A percentile compares a stretch with the other conserved stretches of the same genome.
Evolutionary conservation across 2,329 filamentous ascomycete genomes (phyloP).

Genomic region (Fusarium continuum): DNA sequence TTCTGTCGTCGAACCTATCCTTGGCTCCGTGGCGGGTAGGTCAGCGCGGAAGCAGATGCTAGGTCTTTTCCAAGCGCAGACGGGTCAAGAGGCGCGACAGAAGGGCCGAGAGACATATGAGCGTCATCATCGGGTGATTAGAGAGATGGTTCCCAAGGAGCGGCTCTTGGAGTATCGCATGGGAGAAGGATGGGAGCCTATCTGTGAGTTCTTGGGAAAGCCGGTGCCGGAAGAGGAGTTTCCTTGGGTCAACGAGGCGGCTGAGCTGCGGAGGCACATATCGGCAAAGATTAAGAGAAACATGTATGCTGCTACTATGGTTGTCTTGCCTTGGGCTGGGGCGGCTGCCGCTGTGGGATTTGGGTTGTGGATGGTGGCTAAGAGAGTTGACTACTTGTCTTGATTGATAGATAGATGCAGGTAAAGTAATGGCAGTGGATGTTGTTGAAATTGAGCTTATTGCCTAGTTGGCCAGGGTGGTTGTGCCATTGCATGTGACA

Average conservation of each 20-base stretch:
- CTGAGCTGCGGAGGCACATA: constrained; percentile 23
- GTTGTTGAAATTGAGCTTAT: neutral
- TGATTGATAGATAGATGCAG: neutral
- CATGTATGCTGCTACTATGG: neutral
- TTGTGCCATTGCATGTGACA: neutral
- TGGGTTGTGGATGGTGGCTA: constrained; percentile 17
- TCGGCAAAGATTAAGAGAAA: constrained; percentile 17
- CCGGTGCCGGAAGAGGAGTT: constrained; percentile 45
- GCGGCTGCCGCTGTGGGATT: constrained; percentile 11
- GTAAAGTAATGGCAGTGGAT: neutral
- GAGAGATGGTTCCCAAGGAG: constrained; percentile 39
- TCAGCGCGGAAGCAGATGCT: constrained; percentile 42
- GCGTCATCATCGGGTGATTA: constrained; percentile 43
- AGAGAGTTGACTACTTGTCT: neutral
- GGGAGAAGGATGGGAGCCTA: constrained; percentile 49
- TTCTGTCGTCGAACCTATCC: constrained; percentile 41
- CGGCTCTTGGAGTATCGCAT: constrained; percentile 47
- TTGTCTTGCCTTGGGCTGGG: constrained; percentile 32
- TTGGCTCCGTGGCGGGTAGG: constrained; percentile 45
- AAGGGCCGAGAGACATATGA: constrained; percentile 42
- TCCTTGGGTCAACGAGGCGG: constrained; percentile 46
- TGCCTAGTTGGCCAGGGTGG: neutral
- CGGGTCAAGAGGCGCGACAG: constrained; percentile 32
- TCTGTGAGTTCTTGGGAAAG: constrained; percentile 50
- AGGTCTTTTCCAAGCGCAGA: constrained; percentile 42